These are phyloP conservation scores for Ophiostoma pallidulum DNA, from an alignment of 2,329 filamentous ascomycete genomes.

Conservation along the genomic window DNA sequence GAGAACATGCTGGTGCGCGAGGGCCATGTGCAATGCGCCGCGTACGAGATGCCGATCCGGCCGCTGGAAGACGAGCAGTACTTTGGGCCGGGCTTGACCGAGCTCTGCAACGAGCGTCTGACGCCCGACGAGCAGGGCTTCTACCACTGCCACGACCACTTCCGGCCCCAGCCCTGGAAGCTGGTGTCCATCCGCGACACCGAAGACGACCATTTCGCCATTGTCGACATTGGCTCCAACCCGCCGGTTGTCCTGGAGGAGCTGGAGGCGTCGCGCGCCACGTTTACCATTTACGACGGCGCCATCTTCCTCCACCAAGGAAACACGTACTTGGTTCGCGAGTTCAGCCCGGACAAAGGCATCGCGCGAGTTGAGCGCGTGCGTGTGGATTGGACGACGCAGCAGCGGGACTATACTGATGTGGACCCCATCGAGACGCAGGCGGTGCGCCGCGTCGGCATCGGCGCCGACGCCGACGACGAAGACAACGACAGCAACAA, in stretches of 20 bases:
- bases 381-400: constrained; percentile 89
- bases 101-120: constrained; percentile 66
- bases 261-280: constrained; percentile 89
- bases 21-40: constrained; percentile 91
- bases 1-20: constrained; percentile 84
- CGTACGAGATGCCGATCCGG: constrained; percentile 88
- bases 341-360: constrained; percentile 70
- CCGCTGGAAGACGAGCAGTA: constrained; percentile 65
- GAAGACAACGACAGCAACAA: too few species aligned
- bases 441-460: constrained; percentile 55
- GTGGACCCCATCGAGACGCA: constrained; percentile 91
- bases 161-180: constrained; percentile 73
- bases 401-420: constrained; percentile 87
- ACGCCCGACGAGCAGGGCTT: constrained; percentile 67
- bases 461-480: background rate
- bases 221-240: constrained; percentile 77
- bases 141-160: constrained; percentile 83
- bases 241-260: constrained; percentile 85
- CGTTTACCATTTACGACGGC: constrained; percentile 92
- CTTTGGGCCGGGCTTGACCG: constrained; percentile 64
- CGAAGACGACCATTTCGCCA: constrained; percentile 77
- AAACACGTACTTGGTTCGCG: constrained; percentile 82
- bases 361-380: constrained; percentile 84
- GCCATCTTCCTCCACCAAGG: constrained; percentile 96
- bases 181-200: constrained; percentile 84